Conservation (phyloP, 1,139 yeast genomes). For the Kluyveromyces sp. region DNA sequence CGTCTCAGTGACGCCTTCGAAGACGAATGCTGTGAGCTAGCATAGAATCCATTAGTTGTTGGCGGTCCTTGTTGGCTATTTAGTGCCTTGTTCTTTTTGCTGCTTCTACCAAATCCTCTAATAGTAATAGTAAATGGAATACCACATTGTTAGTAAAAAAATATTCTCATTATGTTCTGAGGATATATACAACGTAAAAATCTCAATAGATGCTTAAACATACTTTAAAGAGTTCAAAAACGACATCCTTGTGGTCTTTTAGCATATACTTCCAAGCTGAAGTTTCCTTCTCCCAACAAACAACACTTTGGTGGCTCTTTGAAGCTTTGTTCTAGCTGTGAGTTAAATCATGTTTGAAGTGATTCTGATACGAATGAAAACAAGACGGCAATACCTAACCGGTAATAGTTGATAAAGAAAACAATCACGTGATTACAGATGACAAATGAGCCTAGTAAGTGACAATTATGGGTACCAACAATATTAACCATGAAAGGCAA, state of each 20-base stretch:
- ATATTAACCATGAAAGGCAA: neutral
- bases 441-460: too few species aligned
- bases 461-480: neutral
- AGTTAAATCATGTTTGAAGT: neutral
- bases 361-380: neutral
- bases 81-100: slow-evolving; percentile 32
- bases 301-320: too few species aligned
- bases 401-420: neutral
- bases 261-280: neutral
- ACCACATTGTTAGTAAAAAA: neutral
- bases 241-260: slow-evolving; percentile 5
- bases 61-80: slow-evolving; percentile 8
- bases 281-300: neutral
- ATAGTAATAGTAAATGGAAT: neutral
- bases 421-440: too few species aligned
- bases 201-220: neutral
- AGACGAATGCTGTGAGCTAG: slow-evolving; percentile 29
- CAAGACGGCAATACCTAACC: neutral
- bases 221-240: slow-evolving; percentile 13
- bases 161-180: neutral
- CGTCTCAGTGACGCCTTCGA: slow-evolving; percentile 34
- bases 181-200: too few species aligned
- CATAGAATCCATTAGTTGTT: slow-evolving; percentile 21
- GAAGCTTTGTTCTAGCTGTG: neutral
- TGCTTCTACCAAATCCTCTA: slow-evolving; percentile 36